phyloP scores from a whole-genome alignment of 495 filamentous ascomycete genomes.

The Rusavskia elegans region DNA sequence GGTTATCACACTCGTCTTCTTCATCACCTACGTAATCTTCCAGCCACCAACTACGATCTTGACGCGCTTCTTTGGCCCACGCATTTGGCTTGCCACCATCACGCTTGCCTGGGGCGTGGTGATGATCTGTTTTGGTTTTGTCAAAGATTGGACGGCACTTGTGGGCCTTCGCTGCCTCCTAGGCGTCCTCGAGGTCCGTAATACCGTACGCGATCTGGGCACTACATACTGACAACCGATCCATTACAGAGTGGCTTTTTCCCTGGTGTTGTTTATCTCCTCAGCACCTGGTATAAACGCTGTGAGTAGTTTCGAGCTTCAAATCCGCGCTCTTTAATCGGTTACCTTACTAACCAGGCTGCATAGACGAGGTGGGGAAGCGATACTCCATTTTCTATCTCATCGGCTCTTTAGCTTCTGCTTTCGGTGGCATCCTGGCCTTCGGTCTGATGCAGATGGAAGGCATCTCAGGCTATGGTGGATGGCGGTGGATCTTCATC shows the following conservation, averaged over 20 bases:
- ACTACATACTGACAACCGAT: neutral
- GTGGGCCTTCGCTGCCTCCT: conserved; percentile 39
- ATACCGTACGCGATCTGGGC: neutral
- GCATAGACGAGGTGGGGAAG: conserved; percentile 45
- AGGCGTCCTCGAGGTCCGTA: conserved; percentile 39
- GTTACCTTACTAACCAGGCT: neutral
- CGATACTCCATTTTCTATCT: conserved; percentile 51
- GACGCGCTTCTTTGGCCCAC: conserved; percentile 43
- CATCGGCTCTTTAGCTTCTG: conserved; percentile 44
- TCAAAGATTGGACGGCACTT: conserved; percentile 32
- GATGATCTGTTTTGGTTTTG: conserved; percentile 34
- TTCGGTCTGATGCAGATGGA: conserved; percentile 47
- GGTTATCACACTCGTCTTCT: conserved; percentile 36
- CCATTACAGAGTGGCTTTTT: conserved; percentile 15
- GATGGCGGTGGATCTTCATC: conserved; percentile 55
- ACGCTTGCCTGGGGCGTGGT: conserved; percentile 32
- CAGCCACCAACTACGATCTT: conserved; percentile 45
- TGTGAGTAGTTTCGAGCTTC: conserved; percentile 9
- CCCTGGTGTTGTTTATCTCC: conserved; percentile 6
- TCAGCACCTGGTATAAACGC: conserved; percentile 5
- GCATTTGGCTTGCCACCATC: conserved; percentile 36
- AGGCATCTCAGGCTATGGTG: conserved; percentile 28
- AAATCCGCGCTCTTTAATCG: neutral
- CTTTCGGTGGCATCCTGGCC: conserved; percentile 45
- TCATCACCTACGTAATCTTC: conserved; percentile 47